Evolutionary conservation across 108 stramenopile genomes (phyloP).

Genomic region (Cylindrotheca fusiformis): DNA sequence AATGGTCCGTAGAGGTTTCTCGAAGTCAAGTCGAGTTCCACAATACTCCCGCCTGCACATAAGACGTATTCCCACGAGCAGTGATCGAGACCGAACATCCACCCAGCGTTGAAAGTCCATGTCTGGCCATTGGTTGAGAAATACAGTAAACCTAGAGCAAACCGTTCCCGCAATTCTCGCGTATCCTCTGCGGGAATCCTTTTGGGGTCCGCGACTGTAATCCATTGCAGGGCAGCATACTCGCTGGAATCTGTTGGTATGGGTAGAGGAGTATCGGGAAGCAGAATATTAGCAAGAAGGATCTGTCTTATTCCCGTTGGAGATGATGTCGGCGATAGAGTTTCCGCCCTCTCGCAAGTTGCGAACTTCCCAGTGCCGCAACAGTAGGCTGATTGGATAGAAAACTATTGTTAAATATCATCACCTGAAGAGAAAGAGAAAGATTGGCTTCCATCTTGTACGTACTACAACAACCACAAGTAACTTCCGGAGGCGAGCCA

Average conservation of each 20-base stretch:
- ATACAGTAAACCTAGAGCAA: constrained; percentile 23
- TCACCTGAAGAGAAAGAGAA: too few species aligned
- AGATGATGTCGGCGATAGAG: not conserved
- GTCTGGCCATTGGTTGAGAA: constrained; percentile 23
- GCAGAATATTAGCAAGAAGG: not conserved
- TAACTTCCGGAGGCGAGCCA: not conserved
- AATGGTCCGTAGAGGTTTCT: constrained; percentile 21
- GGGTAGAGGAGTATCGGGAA: not conserved
- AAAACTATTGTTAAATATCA: too few species aligned
- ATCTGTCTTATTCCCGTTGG: not conserved
- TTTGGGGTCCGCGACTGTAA: constrained; percentile 19
- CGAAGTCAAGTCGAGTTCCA: constrained; percentile 6
- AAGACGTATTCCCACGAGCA: constrained; percentile 15
- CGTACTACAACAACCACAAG: constrained; percentile 2
- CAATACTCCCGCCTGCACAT: not conserved
- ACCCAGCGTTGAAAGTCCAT: constrained; percentile 20
- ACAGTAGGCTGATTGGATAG: too few species aligned
- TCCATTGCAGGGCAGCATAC: constrained; percentile 38
- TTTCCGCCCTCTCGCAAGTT: not conserved
- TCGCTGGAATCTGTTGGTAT: constrained; percentile 1
- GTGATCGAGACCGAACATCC: constrained; percentile 21
- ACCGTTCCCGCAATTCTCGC: constrained; percentile 12
- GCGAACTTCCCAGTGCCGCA: too few species aligned
- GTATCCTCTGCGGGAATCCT: constrained; percentile 27
- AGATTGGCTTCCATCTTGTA: too few species aligned